Percentiles rank a stretch among this genome's conserved stretches.
phyloP scores from a whole-genome alignment of 306 rosid genomes.

The Amphicarpaea edgeworthii region DNA sequence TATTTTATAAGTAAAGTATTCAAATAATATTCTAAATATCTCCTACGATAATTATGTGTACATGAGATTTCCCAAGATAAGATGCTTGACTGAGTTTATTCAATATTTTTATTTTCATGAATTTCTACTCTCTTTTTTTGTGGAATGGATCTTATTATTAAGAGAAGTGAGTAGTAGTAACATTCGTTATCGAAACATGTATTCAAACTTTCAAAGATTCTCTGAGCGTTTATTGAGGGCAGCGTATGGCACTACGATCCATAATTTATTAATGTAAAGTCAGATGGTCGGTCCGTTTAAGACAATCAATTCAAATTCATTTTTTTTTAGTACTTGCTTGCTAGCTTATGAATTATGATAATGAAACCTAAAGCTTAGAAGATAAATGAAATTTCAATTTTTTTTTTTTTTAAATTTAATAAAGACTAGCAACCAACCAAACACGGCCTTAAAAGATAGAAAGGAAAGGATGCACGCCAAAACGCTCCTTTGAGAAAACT shows the following conservation, averaged over 20 bases:
- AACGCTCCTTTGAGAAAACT: not conserved
- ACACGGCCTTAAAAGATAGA: not conserved
- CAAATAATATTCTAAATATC: not conserved
- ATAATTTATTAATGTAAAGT: not conserved
- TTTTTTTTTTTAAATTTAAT: not conserved
- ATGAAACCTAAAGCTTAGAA: not conserved
- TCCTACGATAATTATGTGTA: not conserved
- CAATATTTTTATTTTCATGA: too few relatives aligned
- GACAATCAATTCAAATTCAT: slow-evolving; percentile 20
- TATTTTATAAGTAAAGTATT: not conserved
- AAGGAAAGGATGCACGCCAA: not conserved
- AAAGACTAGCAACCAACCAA: not conserved
- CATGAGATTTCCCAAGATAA: too few relatives aligned
- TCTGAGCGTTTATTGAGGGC: not conserved
- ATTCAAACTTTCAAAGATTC: slow-evolving; percentile 22
- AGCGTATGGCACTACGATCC: slow-evolving; percentile 12
- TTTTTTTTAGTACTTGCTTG: not conserved
- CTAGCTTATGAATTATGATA: too few relatives aligned
- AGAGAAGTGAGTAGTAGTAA: too few relatives aligned
- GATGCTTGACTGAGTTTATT: too few relatives aligned
- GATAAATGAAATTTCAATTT: not conserved
- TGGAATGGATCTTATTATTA: too few relatives aligned
- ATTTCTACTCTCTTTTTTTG: too few relatives aligned
- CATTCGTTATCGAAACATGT: not conserved
- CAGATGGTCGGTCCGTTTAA: not conserved